These are phyloP conservation scores for Saccharomycopsis guyanensis DNA, from an alignment of 805 yeast genomes.

Conservation along the genomic window DNA sequence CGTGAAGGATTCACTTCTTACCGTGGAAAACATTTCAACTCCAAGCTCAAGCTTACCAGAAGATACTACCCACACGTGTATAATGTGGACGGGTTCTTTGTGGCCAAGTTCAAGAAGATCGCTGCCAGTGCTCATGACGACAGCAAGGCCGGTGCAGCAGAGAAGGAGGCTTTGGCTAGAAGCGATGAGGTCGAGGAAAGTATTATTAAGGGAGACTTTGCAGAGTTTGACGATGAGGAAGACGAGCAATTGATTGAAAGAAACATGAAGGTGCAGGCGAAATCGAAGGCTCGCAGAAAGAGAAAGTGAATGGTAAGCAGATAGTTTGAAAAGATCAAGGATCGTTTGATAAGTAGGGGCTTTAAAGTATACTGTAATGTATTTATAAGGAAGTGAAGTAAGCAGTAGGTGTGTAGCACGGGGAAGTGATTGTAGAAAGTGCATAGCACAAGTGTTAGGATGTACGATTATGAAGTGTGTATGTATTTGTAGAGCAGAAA, in stretches of 20 bases:
- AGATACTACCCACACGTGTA: slow-evolving; percentile 98
- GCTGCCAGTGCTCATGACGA: slow-evolving; percentile 81
- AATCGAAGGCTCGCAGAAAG: slow-evolving; percentile 54
- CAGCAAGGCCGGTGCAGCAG: slow-evolving; percentile 81
- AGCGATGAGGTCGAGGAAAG: slow-evolving; percentile 76
- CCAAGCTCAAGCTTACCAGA: slow-evolving; percentile 71
- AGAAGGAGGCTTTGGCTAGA: slow-evolving; percentile 76
- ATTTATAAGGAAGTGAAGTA: too few relatives aligned
- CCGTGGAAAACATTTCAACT: slow-evolving; percentile 87
- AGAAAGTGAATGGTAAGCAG: slow-evolving; percentile 48
- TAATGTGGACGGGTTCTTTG: slow-evolving; percentile 97
- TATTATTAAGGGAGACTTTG: slow-evolving; percentile 79
- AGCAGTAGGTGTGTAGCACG: background rate
- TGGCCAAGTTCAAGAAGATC: slow-evolving; percentile 90
- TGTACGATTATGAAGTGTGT: too few relatives aligned
- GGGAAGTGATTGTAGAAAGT: too few relatives aligned
- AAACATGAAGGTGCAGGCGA: slow-evolving; percentile 47
- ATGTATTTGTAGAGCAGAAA: too few relatives aligned
- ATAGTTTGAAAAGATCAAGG: background rate
- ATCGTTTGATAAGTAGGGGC: too few relatives aligned
- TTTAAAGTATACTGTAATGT: too few relatives aligned
- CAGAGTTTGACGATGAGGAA: slow-evolving; percentile 67
- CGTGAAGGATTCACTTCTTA: slow-evolving; percentile 90
- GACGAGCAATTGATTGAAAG: slow-evolving; percentile 68
- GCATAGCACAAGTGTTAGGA: too few relatives aligned